Conservation (phyloP, 1,284 basidiomycete species). For the Sporisorium exsertum region DNA sequence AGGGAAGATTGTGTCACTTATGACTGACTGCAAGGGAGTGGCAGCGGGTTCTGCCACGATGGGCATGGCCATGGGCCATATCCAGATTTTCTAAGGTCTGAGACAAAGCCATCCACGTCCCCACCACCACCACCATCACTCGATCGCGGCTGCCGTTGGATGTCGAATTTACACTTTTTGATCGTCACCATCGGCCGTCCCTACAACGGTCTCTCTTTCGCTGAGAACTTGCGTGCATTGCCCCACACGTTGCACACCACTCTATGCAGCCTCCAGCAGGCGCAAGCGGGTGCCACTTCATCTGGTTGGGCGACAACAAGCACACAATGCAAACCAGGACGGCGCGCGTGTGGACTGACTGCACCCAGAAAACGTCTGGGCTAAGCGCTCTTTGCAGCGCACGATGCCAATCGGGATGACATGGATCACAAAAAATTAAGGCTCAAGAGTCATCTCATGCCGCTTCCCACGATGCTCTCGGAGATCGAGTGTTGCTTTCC, state of each 20-base stretch:
- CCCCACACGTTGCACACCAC: too few species aligned
- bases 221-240: too few species aligned
- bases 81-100: neutral
- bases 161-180: neutral
- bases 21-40: neutral
- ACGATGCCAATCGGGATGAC: neutral
- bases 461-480: constrained; percentile 13
- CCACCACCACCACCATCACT: constrained; percentile 4
- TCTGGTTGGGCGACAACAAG: too few species aligned
- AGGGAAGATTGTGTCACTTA: too few species aligned
- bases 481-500: constrained; percentile 23
- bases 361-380: too few species aligned
- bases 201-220: neutral
- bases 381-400: neutral
- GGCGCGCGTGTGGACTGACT: too few species aligned
- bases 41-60: neutral
- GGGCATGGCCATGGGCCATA: neutral
- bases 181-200: neutral
- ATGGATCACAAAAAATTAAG: neutral
- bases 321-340: too few species aligned
- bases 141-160: neutral
- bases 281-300: too few species aligned
- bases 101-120: neutral
- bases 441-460: constrained; percentile 13
- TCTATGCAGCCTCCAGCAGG: too few species aligned